Conservation (phyloP, 495 filamentous ascomycete genomes). For the Aspergillus baeticus region DNA sequence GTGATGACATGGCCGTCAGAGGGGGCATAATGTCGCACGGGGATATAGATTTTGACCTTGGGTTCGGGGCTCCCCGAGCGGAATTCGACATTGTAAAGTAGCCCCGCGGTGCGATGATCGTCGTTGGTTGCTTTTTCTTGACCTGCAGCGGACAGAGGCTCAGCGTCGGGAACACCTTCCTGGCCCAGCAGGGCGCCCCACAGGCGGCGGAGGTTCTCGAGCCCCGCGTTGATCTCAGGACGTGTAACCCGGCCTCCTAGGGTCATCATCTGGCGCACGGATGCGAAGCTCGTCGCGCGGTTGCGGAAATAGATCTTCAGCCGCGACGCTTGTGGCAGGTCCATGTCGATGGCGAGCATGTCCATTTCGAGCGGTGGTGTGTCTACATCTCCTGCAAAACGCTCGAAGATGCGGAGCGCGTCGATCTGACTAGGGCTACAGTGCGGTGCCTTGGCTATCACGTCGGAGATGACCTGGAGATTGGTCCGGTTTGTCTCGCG, state of each 20-base stretch:
- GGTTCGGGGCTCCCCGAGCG: not conserved
- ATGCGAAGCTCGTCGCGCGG: not conserved
- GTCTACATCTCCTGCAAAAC: not conserved
- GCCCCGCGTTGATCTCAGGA: not conserved
- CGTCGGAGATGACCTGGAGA: no score
- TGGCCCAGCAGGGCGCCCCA: not conserved
- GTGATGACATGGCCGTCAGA: no score
- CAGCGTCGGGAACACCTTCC: no score
- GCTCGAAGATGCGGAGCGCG: not conserved
- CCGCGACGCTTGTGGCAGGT: not conserved
- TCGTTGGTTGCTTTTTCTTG: no score
- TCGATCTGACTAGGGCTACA: not conserved
- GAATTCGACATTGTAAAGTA: not conserved
- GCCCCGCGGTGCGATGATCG: not conserved
- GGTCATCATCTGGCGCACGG: not conserved
- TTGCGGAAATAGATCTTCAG: conserved; percentile 3
- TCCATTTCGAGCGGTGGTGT: not conserved
- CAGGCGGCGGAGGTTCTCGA: not conserved
- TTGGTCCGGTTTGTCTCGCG: no score
- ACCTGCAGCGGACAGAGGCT: not conserved
- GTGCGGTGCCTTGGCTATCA: no score
- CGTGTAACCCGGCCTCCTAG: not conserved
- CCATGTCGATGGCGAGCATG: conserved; percentile 2
- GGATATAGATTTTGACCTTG: not conserved
- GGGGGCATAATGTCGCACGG: not conserved